Evolutionary conservation across 2,329 filamentous ascomycete genomes (phyloP).

Genomic region (Neoscytalidium dimidiatum): DNA sequence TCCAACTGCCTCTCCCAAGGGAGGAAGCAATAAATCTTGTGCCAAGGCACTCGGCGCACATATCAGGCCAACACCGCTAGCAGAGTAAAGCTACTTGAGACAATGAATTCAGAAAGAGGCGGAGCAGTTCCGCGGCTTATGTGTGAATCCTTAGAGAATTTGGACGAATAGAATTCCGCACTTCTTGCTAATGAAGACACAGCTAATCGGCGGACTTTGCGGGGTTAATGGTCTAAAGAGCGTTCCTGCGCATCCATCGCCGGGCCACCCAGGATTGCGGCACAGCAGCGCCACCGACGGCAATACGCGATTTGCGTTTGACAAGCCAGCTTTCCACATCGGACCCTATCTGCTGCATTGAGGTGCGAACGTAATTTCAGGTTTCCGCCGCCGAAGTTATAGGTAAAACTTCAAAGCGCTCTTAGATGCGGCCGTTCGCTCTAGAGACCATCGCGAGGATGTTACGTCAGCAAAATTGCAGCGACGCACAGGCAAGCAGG

Average conservation of each 20-base stretch:
- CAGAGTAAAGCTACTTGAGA: too few relatives aligned
- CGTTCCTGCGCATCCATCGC: not conserved
- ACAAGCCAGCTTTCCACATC: too few relatives aligned
- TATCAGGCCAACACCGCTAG: too few relatives aligned
- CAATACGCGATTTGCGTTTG: not conserved
- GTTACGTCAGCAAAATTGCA: slow-evolving; percentile 10
- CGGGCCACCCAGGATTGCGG: not conserved
- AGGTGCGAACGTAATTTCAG: not conserved
- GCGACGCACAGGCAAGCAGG: slow-evolving; percentile 3
- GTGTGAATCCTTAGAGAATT: too few relatives aligned
- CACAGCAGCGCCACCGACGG: not conserved
- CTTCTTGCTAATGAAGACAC: not conserved
- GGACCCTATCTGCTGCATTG: not conserved
- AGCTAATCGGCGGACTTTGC: not conserved
- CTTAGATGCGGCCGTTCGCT: not conserved
- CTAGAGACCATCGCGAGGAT: not conserved
- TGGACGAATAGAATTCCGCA: not conserved
- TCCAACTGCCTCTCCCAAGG: too few relatives aligned
- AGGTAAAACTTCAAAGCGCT: not conserved
- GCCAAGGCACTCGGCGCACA: too few relatives aligned
- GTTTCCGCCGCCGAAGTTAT: not conserved
- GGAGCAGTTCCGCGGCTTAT: not conserved
- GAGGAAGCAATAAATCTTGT: too few relatives aligned
- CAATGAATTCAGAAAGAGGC: not conserved
- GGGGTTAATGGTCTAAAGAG: not conserved